These are phyloP conservation scores for Zygnema circumcarinatum DNA, from an alignment of 139 green algal genomes.

Conservation along the genomic window DNA sequence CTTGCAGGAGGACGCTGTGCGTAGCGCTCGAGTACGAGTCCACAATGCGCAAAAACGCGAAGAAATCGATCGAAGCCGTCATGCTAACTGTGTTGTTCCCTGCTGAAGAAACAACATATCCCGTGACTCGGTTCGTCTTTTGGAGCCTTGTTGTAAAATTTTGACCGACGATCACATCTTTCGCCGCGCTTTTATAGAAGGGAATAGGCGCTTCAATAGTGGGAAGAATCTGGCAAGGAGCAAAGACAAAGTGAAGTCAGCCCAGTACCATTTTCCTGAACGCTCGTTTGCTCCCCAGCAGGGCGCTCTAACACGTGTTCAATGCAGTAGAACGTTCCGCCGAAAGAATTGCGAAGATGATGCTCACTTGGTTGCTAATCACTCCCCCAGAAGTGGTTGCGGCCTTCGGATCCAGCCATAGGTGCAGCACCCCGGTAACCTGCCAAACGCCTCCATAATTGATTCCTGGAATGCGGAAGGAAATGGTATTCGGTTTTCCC, in stretches of 20 bases:
- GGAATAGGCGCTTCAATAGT: too few species aligned
- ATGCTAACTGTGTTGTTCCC: background rate
- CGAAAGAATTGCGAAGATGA: too few species aligned
- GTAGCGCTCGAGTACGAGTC: too few species aligned
- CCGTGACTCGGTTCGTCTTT: background rate
- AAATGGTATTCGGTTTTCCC: slow-evolving; percentile 27
- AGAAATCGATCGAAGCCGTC: background rate
- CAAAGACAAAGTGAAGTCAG: too few species aligned
- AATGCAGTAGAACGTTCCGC: too few species aligned
- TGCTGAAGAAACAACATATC: background rate
- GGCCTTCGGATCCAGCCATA: slow-evolving; percentile 2
- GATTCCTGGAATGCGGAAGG: slow-evolving; percentile 11
- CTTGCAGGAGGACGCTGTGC: too few species aligned
- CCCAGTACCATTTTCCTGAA: too few species aligned
- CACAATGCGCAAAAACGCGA: background rate
- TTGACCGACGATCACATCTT: too few species aligned
- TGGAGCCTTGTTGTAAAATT: background rate
- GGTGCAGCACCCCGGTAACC: slow-evolving; percentile 22
- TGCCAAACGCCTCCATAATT: slow-evolving; percentile 1
- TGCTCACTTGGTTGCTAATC: background rate
- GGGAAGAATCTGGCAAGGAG: too few species aligned
- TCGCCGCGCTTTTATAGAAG: too few species aligned
- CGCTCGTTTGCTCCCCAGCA: too few species aligned
- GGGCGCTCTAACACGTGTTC: too few species aligned
- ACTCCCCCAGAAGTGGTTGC: background rate